phyloP scores from a whole-genome alignment of 345 rosid genomes.

The Pistacia vera region DNA sequence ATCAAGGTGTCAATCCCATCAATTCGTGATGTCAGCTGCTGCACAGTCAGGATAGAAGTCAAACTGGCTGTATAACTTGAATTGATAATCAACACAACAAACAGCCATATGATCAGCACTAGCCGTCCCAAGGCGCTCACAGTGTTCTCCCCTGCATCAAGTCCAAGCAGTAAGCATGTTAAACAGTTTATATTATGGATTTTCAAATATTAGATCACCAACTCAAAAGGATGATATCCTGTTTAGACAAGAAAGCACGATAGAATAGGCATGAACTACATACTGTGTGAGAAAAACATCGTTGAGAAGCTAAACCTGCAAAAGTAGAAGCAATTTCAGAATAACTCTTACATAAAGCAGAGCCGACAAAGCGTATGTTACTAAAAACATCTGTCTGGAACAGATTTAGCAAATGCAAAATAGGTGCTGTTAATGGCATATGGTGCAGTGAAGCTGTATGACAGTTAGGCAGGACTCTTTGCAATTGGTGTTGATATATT shows the following conservation, averaged over 20 bases:
- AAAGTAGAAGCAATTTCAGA: slow-evolving; percentile 28
- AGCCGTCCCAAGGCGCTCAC: slow-evolving; percentile 79
- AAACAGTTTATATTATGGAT: not conserved
- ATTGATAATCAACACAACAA: slow-evolving; percentile 89
- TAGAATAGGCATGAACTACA: slow-evolving; percentile 31
- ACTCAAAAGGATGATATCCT: not conserved
- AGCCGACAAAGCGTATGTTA: not conserved
- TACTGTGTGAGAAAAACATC: slow-evolving; percentile 96
- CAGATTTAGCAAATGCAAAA: not conserved
- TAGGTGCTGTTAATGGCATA: not conserved
- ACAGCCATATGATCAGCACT: slow-evolving; percentile 90
- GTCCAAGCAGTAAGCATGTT: slow-evolving; percentile 17
- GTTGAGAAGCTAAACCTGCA: slow-evolving; percentile 99
- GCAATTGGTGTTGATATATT: not conserved
- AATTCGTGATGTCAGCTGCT: slow-evolving; percentile 75
- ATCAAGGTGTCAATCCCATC: slow-evolving; percentile 79
- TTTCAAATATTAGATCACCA: not conserved
- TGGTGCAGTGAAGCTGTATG: not conserved
- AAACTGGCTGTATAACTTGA: slow-evolving; percentile 98
- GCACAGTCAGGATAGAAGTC: slow-evolving; percentile 93
- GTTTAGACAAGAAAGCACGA: slow-evolving; percentile 8
- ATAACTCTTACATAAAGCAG: slow-evolving; percentile 10
- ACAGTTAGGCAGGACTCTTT: not conserved
- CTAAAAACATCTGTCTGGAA: not conserved
- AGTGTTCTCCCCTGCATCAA: slow-evolving; percentile 81